phyloP scores from a whole-genome alignment of 192 early-diverging fungal genomes.

The Coemansia guatemalensis region DNA sequence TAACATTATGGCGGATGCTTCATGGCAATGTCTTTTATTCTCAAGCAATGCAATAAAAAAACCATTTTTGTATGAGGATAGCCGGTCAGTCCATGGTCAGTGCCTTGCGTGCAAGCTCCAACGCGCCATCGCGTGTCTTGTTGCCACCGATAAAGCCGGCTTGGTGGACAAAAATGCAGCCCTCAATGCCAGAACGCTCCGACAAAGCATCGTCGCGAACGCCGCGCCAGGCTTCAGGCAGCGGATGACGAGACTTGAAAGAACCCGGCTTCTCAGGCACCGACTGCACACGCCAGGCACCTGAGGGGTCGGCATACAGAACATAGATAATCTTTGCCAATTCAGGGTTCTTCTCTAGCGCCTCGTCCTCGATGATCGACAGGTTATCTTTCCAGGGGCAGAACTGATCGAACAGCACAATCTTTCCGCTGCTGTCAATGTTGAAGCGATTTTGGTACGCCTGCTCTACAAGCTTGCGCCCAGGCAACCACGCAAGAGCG shows the following conservation, averaged over 20 bases:
- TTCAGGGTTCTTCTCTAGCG: constrained; percentile 43
- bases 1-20: not conserved
- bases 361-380: constrained; percentile 64
- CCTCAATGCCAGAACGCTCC: constrained; percentile 70
- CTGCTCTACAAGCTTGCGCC: constrained; percentile 77
- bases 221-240: constrained; percentile 79
- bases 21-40: not conserved
- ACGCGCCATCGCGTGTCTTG: constrained; percentile 73
- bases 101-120: constrained; percentile 57
- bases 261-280: constrained; percentile 58
- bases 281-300: constrained; percentile 78
- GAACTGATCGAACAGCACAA: constrained; percentile 77
- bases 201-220: constrained; percentile 82
- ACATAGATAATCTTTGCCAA: constrained; percentile 67
- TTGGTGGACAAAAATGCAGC: constrained; percentile 88
- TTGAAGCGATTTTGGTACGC: constrained; percentile 60
- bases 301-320: constrained; percentile 70
- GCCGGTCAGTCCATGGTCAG: constrained; percentile 36
- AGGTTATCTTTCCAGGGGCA: constrained; percentile 97
- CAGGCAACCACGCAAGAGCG: constrained; percentile 83
- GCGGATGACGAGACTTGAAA: constrained; percentile 71
- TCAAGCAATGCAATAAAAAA: constrained; percentile 1
- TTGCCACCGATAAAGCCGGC: constrained; percentile 85
- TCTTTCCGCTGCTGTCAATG: constrained; percentile 71
- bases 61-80: not conserved